A percentile compares a stretch with the other conserved stretches of the same genome.
Conservation (phyloP, 495 filamentous ascomycete species). For the Aspergillus cavernicola region DNA sequence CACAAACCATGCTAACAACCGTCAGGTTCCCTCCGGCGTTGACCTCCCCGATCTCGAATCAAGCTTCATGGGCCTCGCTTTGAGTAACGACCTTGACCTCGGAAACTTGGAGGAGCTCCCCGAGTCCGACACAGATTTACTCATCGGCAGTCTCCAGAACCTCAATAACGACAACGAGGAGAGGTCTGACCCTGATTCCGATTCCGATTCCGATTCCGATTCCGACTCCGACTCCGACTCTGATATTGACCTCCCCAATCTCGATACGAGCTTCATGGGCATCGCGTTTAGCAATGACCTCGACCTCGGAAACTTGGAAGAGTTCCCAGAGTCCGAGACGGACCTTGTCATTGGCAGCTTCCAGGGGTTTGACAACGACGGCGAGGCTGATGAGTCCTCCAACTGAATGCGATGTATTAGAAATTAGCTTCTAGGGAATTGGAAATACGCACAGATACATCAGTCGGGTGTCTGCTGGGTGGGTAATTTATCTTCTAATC, state of each 20-base stretch:
- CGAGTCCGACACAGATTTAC: constrained; percentile 73
- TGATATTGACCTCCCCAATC: not conserved
- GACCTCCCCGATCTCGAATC: not conserved
- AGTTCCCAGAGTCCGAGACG: not conserved
- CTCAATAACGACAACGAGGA: constrained; percentile 58
- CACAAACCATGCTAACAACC: not conserved
- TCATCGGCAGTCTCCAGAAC: constrained; percentile 82
- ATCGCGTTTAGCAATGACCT: not conserved
- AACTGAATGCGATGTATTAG: too few species aligned
- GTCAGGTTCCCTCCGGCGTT: not conserved
- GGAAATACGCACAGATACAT: too few species aligned
- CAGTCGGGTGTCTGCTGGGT: not conserved
- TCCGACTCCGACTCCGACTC: constrained; percentile 8
- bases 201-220: not conserved
- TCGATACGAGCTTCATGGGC: constrained; percentile 11
- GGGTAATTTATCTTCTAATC: not conserved
- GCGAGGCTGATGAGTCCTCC: not conserved
- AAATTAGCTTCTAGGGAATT: too few species aligned
- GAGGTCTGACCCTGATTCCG: not conserved
- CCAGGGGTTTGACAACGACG: not conserved
- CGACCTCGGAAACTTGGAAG: constrained; percentile 1
- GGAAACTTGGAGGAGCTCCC: not conserved
- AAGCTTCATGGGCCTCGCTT: not conserved
- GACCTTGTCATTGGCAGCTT: constrained; percentile 1
- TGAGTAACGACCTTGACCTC: not conserved